phyloP scores from a whole-genome alignment of 1,284 basidiomycete genomes.

The Phylloporus sp. region DNA sequence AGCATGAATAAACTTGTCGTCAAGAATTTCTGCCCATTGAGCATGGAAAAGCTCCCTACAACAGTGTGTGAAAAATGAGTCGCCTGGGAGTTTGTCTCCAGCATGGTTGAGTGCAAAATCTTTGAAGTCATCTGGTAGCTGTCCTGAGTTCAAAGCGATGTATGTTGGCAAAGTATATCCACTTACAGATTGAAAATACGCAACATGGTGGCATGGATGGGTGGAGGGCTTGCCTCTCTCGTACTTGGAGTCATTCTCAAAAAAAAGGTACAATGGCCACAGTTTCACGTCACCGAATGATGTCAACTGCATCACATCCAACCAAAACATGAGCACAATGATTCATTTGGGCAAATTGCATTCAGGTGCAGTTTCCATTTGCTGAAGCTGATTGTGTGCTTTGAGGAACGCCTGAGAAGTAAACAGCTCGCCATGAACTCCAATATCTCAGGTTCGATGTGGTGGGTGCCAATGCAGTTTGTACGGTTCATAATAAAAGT shows the following conservation, averaged over 20 bases:
- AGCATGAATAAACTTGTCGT: conserved; percentile 28
- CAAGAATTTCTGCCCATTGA: not conserved
- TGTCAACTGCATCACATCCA: conserved; percentile 14
- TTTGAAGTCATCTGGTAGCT: conserved; percentile 27
- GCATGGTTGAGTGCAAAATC: conserved; percentile 10
- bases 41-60: conserved; percentile 6
- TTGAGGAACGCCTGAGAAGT: not conserved
- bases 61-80: conserved; percentile 5
- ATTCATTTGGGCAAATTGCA: conserved; percentile 7
- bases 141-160: not conserved
- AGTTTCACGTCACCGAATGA: conserved; percentile 12
- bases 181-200: conserved; percentile 43
- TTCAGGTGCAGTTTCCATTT: not conserved
- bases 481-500: not conserved
- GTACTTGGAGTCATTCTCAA: conserved; percentile 50
- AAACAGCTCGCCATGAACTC: not conserved
- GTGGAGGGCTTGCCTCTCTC: conserved; percentile 29
- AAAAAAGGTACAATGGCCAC: conserved; percentile 45
- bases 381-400: not conserved
- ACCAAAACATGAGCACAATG: conserved; percentile 15
- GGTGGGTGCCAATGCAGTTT: not conserved
- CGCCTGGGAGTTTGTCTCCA: conserved; percentile 23
- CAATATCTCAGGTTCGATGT: not conserved
- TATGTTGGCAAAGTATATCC: too few relatives aligned
- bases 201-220: conserved; percentile 41